These are phyloP conservation scores for Camellia lanceoleosa DNA, from an alignment of 148 eudicot species.

Conservation along the genomic window DNA sequence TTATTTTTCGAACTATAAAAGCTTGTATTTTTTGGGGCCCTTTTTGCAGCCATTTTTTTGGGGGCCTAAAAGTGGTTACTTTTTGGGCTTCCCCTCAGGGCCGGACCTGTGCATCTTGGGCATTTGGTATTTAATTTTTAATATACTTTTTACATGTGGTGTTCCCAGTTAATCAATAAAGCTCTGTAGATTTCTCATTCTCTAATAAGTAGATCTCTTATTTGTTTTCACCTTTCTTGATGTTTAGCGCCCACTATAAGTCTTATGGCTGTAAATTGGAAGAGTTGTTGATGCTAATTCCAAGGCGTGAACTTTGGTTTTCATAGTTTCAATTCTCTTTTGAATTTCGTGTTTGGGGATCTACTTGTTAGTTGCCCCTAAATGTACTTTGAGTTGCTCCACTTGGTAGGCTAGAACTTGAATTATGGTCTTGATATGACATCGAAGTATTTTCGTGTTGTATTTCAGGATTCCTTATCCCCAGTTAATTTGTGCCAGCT, in stretches of 20 bases:
- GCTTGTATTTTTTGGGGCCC: too few species aligned
- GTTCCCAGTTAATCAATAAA: background rate
- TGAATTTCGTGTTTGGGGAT: background rate
- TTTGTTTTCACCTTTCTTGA: background rate
- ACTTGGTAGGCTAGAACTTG: background rate
- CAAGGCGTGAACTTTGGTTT: background rate
- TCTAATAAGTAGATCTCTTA: background rate
- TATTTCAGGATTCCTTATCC: too few species aligned
- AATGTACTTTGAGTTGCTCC: background rate
- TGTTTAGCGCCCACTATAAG: background rate
- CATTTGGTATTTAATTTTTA: background rate
- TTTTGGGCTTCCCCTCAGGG: too few species aligned
- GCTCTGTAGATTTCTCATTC: background rate
- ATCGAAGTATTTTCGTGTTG: background rate
- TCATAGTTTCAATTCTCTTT: background rate
- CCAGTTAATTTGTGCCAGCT: too few species aligned
- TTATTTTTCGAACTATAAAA: too few species aligned
- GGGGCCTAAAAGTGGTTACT: too few species aligned
- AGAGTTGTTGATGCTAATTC: slow-evolving; percentile 1
- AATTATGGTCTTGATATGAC: background rate
- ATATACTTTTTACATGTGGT: background rate
- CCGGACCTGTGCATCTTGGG: background rate
- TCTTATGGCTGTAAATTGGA: background rate
- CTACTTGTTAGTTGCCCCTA: background rate
- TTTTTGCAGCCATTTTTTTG: too few species aligned